A percentile compares a stretch with the other conserved stretches of the same genome.
These are phyloP conservation scores for Oryza brachyantha DNA, from an alignment of 176 grass and related monocot species.

Conservation along the genomic window DNA sequence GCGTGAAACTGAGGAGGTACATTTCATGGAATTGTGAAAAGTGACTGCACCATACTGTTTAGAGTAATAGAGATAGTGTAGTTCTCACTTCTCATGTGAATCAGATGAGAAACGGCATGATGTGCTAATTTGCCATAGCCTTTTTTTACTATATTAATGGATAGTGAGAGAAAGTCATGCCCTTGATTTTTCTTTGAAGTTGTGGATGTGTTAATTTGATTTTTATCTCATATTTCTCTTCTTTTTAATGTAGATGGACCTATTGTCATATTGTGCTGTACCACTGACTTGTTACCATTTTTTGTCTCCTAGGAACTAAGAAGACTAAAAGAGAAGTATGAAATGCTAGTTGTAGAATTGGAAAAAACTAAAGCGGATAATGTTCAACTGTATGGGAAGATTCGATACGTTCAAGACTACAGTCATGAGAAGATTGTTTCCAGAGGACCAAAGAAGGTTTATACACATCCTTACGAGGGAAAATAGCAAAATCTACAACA, in stretches of 20 bases:
- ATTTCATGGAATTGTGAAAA: slow-evolving; percentile 15
- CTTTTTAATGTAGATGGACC: not conserved
- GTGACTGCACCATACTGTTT: slow-evolving; percentile 1
- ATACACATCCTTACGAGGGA: not conserved
- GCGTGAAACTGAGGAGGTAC: slow-evolving; percentile 94
- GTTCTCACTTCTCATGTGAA: not conserved
- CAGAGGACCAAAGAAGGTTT: slow-evolving; percentile 97
- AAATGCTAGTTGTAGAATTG: slow-evolving; percentile 80
- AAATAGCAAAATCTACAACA: not conserved
- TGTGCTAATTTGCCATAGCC: not conserved
- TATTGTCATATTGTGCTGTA: not conserved
- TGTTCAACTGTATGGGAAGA: slow-evolving; percentile 96
- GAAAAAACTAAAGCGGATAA: slow-evolving; percentile 99
- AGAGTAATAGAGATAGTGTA: not conserved
- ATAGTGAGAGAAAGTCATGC: not conserved
- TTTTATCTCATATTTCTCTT: slow-evolving; percentile 20
- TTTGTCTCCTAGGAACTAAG: slow-evolving; percentile 73
- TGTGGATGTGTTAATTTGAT: slow-evolving; percentile 8
- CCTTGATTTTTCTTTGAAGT: slow-evolving; percentile 12
- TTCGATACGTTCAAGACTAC: slow-evolving; percentile 96
- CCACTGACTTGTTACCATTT: slow-evolving; percentile 8
- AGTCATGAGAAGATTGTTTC: slow-evolving; percentile 95
- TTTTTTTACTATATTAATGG: not conserved
- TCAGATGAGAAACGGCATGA: not conserved
- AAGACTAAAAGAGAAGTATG: slow-evolving; percentile 88